Conservation (phyloP, 2,329 filamentous ascomycete genomes). For the Domatiomyces catenatus region DNA sequence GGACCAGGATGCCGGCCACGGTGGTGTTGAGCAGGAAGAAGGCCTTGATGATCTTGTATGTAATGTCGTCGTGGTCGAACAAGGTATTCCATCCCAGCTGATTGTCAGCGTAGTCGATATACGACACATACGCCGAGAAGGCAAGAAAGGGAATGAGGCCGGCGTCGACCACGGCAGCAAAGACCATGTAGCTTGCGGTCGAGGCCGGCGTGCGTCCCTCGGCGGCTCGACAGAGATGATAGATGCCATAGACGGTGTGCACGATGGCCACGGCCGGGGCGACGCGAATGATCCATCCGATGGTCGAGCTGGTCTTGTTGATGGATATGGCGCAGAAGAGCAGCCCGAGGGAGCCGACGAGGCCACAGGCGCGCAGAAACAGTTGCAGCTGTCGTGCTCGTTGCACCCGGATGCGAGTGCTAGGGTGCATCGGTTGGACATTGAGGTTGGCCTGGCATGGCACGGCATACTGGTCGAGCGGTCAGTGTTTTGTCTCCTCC, state of each 20-base stretch:
- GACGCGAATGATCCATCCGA: slow-evolving; percentile 62
- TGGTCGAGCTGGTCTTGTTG: slow-evolving; percentile 45
- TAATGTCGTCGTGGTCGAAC: slow-evolving; percentile 40
- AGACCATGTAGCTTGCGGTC: slow-evolving; percentile 77
- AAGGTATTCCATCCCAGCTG: slow-evolving; percentile 51
- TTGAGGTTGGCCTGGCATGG: slow-evolving; percentile 42
- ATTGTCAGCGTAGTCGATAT: slow-evolving; percentile 33
- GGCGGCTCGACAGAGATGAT: slow-evolving; percentile 59
- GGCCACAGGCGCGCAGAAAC: slow-evolving; percentile 47
- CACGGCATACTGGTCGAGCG: slow-evolving; percentile 34
- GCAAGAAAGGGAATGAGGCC: slow-evolving; percentile 48
- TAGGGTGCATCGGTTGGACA: slow-evolving; percentile 51
- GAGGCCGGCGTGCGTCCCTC: slow-evolving; percentile 60
- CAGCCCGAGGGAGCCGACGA: slow-evolving; percentile 55
- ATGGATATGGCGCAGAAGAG: slow-evolving; percentile 66
- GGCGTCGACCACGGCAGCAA: slow-evolving; percentile 59
- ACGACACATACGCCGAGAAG: slow-evolving; percentile 41
- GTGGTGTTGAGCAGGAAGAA: slow-evolving; percentile 54
- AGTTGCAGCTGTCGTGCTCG: slow-evolving; percentile 55
- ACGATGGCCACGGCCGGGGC: slow-evolving; percentile 58
- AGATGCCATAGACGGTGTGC: slow-evolving; percentile 62
- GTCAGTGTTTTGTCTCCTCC: not conserved
- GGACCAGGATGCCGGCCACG: slow-evolving; percentile 51
- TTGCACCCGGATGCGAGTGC: slow-evolving; percentile 56
- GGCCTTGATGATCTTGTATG: slow-evolving; percentile 46